A percentile compares a stretch with the other conserved stretches of the same genome.
Conservation (phyloP, 2,329 filamentous ascomycete species). For the Stagonosporopsis cucurbitacearum region DNA sequence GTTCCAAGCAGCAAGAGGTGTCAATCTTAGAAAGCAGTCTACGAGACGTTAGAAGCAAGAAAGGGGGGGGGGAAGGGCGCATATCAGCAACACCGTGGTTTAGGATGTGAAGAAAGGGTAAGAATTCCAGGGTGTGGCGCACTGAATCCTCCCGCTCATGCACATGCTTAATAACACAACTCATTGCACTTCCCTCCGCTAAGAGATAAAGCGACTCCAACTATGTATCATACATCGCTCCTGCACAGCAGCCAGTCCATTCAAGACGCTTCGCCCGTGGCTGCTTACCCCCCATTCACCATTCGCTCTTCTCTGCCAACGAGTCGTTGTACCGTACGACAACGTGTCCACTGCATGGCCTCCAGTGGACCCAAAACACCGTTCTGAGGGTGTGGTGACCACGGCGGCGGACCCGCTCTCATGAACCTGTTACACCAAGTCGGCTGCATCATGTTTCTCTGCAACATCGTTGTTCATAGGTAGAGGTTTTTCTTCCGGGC, state of each 20-base stretch:
- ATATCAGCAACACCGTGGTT: too few species aligned
- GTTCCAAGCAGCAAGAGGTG: background rate
- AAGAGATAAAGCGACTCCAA: too few species aligned
- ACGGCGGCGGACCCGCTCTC: background rate
- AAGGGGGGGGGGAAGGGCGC: background rate
- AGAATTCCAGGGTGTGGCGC: background rate
- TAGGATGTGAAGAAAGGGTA: background rate
- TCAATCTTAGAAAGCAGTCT: too few species aligned
- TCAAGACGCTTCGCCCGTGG: background rate
- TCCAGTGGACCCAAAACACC: background rate
- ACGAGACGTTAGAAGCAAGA: background rate
- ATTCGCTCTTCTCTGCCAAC: background rate
- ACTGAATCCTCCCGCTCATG: background rate
- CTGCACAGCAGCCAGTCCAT: too few species aligned
- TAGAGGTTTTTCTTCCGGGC: too few species aligned
- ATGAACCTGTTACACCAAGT: conserved; percentile 27
- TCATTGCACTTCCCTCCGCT: background rate
- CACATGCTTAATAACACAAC: background rate
- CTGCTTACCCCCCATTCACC: background rate
- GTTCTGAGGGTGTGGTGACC: conserved; percentile 13
- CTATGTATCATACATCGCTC: too few species aligned
- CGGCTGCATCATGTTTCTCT: conserved; percentile 15
- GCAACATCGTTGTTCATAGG: background rate
- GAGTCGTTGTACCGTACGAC: conserved; percentile 1
- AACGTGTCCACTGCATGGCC: conserved; percentile 15